phyloP scores from a whole-genome alignment of 345 rosid species.

The Eucalyptus viminalis region DNA sequence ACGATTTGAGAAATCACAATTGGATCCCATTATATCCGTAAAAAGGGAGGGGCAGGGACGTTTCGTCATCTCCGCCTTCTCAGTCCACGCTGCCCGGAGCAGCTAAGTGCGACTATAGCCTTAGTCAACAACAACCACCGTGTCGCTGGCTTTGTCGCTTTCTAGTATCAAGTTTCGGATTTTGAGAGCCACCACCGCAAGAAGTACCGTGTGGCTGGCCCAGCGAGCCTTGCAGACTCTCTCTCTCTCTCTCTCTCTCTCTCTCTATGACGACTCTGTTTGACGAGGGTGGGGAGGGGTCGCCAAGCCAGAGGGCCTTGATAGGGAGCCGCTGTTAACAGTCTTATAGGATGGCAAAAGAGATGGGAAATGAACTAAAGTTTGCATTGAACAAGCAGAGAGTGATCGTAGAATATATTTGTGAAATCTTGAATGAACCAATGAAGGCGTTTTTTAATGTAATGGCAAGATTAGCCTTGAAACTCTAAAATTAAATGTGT shows the following conservation, averaged over 20 bases:
- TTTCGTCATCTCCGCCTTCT: too few species aligned
- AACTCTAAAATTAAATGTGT: neutral
- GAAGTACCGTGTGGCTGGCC: neutral
- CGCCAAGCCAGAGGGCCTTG: neutral
- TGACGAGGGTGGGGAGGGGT: neutral
- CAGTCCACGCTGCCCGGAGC: neutral
- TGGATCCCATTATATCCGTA: too few species aligned
- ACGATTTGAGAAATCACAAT: too few species aligned
- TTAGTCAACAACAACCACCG: neutral
- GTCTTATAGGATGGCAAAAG: neutral
- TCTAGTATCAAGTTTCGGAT: neutral
- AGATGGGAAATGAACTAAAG: accelerated
- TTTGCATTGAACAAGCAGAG: neutral
- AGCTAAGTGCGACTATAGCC: neutral
- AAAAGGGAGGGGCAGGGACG: neutral
- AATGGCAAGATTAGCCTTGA: too few species aligned
- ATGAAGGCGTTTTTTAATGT: accelerated
- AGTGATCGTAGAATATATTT: neutral
- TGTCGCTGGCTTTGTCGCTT: neutral
- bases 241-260: neutral
- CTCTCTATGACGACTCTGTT: accelerated
- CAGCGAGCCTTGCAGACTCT: too few species aligned
- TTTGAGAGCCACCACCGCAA: neutral
- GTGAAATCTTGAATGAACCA: neutral
- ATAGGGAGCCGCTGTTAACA: accelerated